A percentile compares a stretch with the other conserved stretches of the same genome.
phyloP scores from a whole-genome alignment of 2,329 filamentous ascomycete genomes.

The Gnomoniopsis sp. region DNA sequence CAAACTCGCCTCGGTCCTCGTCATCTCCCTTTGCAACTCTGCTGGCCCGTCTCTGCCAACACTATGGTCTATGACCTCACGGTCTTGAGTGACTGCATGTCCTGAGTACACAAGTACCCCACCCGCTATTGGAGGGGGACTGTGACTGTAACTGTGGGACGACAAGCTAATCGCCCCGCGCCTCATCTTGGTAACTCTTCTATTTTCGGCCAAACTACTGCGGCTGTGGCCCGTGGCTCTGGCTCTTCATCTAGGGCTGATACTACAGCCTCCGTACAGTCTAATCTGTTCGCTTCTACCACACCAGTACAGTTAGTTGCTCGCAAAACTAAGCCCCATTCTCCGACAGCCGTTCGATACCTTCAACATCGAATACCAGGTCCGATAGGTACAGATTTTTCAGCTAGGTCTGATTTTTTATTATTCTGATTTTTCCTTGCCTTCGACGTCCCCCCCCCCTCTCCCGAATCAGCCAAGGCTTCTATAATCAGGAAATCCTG shows the following conservation, averaged over 20 bases:
- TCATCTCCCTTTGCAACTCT: not conserved
- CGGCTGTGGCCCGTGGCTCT: slow-evolving; percentile 4
- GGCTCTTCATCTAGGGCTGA: slow-evolving; percentile 12
- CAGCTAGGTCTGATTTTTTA: not conserved
- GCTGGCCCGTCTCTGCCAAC: not conserved
- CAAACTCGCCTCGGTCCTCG: slow-evolving; percentile 12
- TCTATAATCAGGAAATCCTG: not conserved
- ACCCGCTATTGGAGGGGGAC: not conserved
- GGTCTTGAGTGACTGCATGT: not conserved
- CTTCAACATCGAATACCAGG: not conserved
- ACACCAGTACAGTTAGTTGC: not conserved
- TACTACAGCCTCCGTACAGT: slow-evolving; percentile 16
- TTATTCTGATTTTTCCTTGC: not conserved
- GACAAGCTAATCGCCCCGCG: not conserved
- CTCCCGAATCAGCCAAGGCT: not conserved
- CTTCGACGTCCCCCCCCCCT: too few species aligned
- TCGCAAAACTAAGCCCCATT: not conserved
- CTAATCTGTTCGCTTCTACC: not conserved
- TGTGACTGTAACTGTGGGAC: not conserved
- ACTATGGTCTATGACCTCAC: not conserved
- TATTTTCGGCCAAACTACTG: slow-evolving; percentile 10
- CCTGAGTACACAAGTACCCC: not conserved
- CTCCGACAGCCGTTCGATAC: not conserved
- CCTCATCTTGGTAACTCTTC: slow-evolving; percentile 5
- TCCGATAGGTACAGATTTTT: not conserved